Evolutionary conservation across 163 green algal genomes (phyloP).

Genomic region (Chloromonas sp.): DNA sequence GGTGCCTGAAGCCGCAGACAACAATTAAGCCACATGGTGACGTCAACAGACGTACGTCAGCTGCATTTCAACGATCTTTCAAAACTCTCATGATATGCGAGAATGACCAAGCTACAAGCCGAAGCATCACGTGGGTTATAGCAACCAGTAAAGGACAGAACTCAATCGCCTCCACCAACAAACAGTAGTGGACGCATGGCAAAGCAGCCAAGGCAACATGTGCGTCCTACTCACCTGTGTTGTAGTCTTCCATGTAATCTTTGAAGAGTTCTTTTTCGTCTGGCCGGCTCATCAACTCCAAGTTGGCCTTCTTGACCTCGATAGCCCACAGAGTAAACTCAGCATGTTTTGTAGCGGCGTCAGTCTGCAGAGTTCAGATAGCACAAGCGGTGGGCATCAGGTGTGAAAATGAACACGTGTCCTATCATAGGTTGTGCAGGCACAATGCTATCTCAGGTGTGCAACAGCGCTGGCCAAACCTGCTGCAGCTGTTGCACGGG

Average conservation of each 20-base stretch:
- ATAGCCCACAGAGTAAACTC: constrained; percentile 81
- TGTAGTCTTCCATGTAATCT: constrained; percentile 85
- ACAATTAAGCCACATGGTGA: background rate
- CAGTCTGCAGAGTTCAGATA: constrained; percentile 24
- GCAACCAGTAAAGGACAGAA: too few species aligned
- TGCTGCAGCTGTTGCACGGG: too few species aligned
- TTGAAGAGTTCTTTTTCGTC: constrained; percentile 81
- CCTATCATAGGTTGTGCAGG: too few species aligned
- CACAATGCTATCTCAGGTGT: too few species aligned
- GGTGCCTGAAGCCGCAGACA: constrained; percentile 33
- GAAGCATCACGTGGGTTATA: background rate
- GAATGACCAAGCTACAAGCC: background rate
- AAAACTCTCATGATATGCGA: background rate
- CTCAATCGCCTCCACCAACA: background rate
- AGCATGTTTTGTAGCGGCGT: constrained; percentile 60
- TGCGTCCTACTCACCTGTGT: constrained; percentile 40
- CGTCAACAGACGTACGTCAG: background rate
- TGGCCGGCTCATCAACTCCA: constrained; percentile 56
- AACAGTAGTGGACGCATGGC: background rate
- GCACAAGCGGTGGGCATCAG: too few species aligned
- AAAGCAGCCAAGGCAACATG: background rate
- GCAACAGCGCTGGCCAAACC: too few species aligned
- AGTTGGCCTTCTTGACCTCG: constrained; percentile 66
- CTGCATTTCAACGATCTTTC: background rate
- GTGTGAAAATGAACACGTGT: too few species aligned